Conservation (phyloP, 306 rosid species). For the Medicago lupulina region DNA sequence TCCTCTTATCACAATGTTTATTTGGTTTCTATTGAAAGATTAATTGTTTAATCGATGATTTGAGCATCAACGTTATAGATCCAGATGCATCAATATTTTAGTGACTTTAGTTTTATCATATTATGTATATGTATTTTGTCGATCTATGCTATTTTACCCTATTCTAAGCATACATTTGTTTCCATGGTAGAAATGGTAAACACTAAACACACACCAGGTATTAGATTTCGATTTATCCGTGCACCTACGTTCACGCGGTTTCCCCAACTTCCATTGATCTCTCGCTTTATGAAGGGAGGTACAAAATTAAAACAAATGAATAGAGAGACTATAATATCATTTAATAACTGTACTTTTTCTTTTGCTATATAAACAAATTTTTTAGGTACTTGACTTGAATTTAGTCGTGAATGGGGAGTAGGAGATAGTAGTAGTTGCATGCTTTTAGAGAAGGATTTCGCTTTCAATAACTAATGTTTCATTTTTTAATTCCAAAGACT, state of each 20-base stretch:
- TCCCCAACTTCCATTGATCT: constrained; percentile 32
- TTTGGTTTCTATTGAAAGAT: too few species aligned
- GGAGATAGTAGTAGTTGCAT: constrained; percentile 26
- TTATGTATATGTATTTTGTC: too few species aligned
- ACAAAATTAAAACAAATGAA: constrained; percentile 6
- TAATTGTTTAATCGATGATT: too few species aligned
- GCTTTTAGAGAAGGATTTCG: constrained; percentile 22
- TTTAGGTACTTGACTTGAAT: constrained; percentile 12
- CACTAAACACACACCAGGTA: too few species aligned
- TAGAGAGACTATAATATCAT: neutral
- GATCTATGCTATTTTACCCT: too few species aligned
- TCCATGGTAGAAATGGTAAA: too few species aligned
- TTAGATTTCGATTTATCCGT: neutral
- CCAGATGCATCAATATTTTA: too few species aligned
- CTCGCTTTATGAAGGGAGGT: neutral
- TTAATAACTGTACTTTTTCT: constrained; percentile 24
- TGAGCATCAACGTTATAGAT: too few species aligned
- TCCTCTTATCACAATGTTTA: too few species aligned
- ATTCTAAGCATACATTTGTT: too few species aligned
- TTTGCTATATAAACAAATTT: constrained; percentile 24
- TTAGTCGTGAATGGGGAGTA: constrained; percentile 30
- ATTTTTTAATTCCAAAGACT: too few species aligned
- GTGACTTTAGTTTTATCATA: too few species aligned
- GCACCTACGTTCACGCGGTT: constrained; percentile 43
- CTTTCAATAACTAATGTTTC: constrained; percentile 12